Base-by-base conservation (phyloP, 306 rosid genomes). In the Neltuma alba region DNA sequence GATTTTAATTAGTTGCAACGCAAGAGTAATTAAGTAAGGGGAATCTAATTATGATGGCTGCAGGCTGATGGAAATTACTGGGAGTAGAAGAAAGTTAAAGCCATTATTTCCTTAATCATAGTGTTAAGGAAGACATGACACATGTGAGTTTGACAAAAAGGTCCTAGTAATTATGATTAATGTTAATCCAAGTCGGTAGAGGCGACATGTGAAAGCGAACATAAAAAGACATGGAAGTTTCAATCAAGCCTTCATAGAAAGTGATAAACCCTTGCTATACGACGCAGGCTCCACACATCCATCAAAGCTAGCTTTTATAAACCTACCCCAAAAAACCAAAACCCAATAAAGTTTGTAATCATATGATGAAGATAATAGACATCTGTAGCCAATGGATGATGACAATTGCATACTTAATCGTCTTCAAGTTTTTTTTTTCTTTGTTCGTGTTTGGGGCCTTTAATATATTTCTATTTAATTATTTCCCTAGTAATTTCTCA, bases 271-370 rank as follows among this genome's bases (percentile, higher is more conserved):
- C 61, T 54, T 65, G 58, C 58, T 47, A 42, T 40, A 12, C 66
- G 52, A 76, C 40, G 33, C 52, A 14, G 68, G 45, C 37, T 54
- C 37, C 66, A 70, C 87, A n/a, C n/a, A n/a, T n/a, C n/a, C n/a
- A 78, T 82, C 63, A 75, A 77, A 78, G 80, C 68, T 52, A 25
- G 80, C 68, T 83, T 84, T 73, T 40, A 81, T 74, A 40, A 34
- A 80, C 79, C 79, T 77, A 82, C 50, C 10, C 10, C 9, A 57
- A 3, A 4, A 79, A 68, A 52, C 5, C 18, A 48, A 68, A 41
- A 76, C 77, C 78, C 88, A 80, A 83, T 61, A 70, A 80, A 65
- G 55, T 80, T 82, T 82, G 68, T 72, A 80, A 82, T 62, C 74
- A 44, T 58, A 11, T 81, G 69, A 70, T 81, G 72, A 70, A 70